Conservation (phyloP, 192 early-diverging fungal species). For the Rhizophagus sp. region DNA sequence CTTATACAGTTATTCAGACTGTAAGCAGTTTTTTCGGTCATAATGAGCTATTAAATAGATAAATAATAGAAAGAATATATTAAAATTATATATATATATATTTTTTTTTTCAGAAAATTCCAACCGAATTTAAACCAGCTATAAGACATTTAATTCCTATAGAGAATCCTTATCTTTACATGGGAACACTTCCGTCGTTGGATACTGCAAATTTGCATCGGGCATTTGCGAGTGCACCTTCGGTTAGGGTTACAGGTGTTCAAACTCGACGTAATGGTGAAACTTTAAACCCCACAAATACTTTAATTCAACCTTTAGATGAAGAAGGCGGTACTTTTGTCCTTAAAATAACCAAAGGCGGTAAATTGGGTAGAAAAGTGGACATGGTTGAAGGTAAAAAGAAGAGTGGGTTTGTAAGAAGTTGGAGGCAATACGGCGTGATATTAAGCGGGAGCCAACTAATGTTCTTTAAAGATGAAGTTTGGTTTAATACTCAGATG, state of each 20-base stretch:
- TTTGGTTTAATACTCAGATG: constrained; percentile 51
- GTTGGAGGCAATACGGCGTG: constrained; percentile 75
- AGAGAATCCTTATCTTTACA: constrained; percentile 27
- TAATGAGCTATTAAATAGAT: no score
- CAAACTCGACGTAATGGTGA: constrained; percentile 15
- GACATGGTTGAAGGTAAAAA: constrained; percentile 67
- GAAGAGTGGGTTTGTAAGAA: constrained; percentile 55
- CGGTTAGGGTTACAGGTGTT: constrained; percentile 20
- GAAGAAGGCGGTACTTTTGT: constrained; percentile 34
- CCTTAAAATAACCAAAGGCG: constrained; percentile 64
- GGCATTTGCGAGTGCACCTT: constrained; percentile 7
- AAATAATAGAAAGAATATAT: no score
- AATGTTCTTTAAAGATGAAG: constrained; percentile 66
- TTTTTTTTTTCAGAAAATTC: constrained; percentile 1
- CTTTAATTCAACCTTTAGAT: constrained; percentile 13
- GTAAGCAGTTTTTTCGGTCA: constrained; percentile 29
- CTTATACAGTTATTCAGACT: constrained; percentile 47
- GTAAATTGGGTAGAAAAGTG: constrained; percentile 70
- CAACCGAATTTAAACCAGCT: constrained; percentile 20
- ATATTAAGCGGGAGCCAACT: constrained; percentile 77
- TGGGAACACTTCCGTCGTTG: constrained; percentile 3
- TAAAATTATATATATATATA: no score
- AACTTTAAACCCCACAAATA: background rate
- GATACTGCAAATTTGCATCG: constrained; percentile 4
- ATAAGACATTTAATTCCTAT: constrained; percentile 13